These are phyloP conservation scores for Lactifluus volemus DNA, from an alignment of 768 basidiomycete species.

Conservation along the genomic window DNA sequence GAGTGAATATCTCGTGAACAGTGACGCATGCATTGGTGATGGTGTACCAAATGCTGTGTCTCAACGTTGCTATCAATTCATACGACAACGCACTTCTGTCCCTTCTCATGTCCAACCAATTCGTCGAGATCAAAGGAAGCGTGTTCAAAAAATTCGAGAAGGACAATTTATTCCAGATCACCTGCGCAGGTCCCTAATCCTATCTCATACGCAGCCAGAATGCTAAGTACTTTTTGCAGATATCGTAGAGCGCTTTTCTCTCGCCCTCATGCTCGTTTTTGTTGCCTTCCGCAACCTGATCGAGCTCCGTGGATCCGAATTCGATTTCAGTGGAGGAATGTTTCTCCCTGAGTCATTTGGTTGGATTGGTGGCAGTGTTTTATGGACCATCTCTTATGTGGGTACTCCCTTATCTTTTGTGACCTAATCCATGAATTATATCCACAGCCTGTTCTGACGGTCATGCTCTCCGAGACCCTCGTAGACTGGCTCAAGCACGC, in stretches of 20 bases:
- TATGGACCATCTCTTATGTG: conserved; percentile 89
- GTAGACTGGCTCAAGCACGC: conserved; percentile 99
- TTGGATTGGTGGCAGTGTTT: conserved; percentile 68
- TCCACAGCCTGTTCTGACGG: conserved; percentile 79
- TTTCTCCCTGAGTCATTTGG: conserved; percentile 77
- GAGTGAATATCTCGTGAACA: conserved; percentile 26
- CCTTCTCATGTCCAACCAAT: conserved; percentile 92
- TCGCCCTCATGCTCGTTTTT: conserved; percentile 81
- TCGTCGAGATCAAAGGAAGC: conserved; percentile 98
- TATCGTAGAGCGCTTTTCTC: conserved; percentile 94
- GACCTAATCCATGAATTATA: neutral
- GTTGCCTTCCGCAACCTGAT: conserved; percentile 94
- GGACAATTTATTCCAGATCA: conserved; percentile 96
- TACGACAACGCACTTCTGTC: conserved; percentile 95
- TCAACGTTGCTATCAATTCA: conserved; percentile 97
- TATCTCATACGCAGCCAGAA: neutral
- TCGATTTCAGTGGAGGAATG: conserved; percentile 63
- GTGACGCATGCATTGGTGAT: conserved; percentile 89
- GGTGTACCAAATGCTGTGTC: conserved; percentile 88
- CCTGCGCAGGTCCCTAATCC: conserved; percentile 74
- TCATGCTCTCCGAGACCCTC: conserved; percentile 83
- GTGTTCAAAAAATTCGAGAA: conserved; percentile 99
- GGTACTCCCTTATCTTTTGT: conserved; percentile 23
- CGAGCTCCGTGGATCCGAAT: conserved; percentile 86
- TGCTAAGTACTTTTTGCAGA: conserved; percentile 38